These are phyloP conservation scores for Amaranthus hypochondriacus DNA, from an alignment of 148 eudicot species.

Conservation along the genomic window DNA sequence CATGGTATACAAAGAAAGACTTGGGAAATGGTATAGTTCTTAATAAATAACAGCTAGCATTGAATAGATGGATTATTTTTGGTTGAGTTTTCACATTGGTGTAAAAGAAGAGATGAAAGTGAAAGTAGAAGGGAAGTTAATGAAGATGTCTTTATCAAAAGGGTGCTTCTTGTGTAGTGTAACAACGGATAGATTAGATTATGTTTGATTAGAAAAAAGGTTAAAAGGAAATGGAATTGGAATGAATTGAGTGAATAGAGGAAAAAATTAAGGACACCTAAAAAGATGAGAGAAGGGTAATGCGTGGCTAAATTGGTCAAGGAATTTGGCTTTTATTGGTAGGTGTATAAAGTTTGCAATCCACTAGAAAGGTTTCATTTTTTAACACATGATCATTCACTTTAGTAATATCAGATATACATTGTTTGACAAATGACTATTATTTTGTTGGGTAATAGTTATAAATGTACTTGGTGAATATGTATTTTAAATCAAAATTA, in stretches of 20 bases:
- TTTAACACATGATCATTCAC: too few relatives aligned
- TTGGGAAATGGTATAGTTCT: constrained; percentile 14
- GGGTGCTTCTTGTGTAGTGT: not conserved
- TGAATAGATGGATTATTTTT: constrained; percentile 17
- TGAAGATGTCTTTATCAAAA: constrained; percentile 12
- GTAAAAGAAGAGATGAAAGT: not conserved
- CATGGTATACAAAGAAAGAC: constrained; percentile 17
- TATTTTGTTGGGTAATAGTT: too few relatives aligned
- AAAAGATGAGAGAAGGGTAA: constrained; percentile 8
- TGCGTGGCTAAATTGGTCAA: not conserved
- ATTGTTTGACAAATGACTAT: too few relatives aligned
- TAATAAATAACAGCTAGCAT: constrained; percentile 21
- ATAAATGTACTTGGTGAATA: too few relatives aligned
- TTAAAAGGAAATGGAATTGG: not conserved
- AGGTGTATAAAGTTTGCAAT: not conserved
- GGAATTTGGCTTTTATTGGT: constrained; percentile 13
- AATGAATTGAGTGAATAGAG: not conserved
- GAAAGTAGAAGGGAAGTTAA: constrained; percentile 5
- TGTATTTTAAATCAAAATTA: too few relatives aligned
- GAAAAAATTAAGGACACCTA: constrained; percentile 8
- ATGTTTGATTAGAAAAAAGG: not conserved
- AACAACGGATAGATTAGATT: not conserved
- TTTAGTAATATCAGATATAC: too few relatives aligned
- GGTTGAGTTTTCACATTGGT: not conserved
- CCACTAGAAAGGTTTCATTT: not conserved